Evolutionary conservation across 2,329 filamentous ascomycete genomes (phyloP).

Genomic region (Aspergillus sp.): DNA sequence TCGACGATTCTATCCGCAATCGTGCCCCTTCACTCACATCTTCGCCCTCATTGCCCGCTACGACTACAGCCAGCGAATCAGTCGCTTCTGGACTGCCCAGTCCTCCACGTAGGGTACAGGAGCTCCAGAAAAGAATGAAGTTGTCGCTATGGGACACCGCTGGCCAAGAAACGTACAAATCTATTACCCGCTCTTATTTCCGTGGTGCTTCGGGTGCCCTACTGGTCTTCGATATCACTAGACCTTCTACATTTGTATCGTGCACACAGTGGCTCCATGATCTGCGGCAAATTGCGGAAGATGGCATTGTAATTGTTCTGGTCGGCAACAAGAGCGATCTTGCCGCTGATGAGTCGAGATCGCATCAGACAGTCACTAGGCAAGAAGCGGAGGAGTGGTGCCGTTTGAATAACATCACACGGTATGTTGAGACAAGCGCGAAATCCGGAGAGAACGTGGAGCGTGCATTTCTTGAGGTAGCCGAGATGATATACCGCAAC

Average conservation of each 20-base stretch:
- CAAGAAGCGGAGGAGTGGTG: slow-evolving; percentile 92
- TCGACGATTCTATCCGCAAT: slow-evolving; percentile 25
- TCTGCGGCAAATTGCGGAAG: slow-evolving; percentile 89
- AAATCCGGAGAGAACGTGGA: slow-evolving; percentile 96
- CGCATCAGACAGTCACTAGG: slow-evolving; percentile 68
- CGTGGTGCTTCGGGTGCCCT: slow-evolving; percentile 76
- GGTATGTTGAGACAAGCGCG: slow-evolving; percentile 94
- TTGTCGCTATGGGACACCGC: slow-evolving; percentile 93
- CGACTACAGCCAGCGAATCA: slow-evolving; percentile 18
- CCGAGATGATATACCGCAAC: slow-evolving; percentile 93
- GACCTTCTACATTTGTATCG: slow-evolving; percentile 80
- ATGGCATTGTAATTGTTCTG: slow-evolving; percentile 89
- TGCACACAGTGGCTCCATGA: slow-evolving; percentile 94
- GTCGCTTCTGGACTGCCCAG: slow-evolving; percentile 34
- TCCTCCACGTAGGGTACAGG: slow-evolving; percentile 39
- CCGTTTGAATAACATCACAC: slow-evolving; percentile 76
- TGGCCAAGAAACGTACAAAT: slow-evolving; percentile 96
- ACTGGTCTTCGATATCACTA: slow-evolving; percentile 91
- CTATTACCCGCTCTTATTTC: slow-evolving; percentile 91
- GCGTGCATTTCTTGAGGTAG: slow-evolving; percentile 86
- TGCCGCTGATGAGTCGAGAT: slow-evolving; percentile 51
- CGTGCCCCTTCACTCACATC: slow-evolving; percentile 12
- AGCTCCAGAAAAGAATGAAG: slow-evolving; percentile 78
- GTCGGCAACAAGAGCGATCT: slow-evolving; percentile 96
- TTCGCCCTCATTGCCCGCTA: slow-evolving; percentile 11